Evolutionary conservation across 2,329 filamentous ascomycete genomes (phyloP), one percentile per base, ranked within the genome.

Genomic region (Claviceps capensis): DNA sequence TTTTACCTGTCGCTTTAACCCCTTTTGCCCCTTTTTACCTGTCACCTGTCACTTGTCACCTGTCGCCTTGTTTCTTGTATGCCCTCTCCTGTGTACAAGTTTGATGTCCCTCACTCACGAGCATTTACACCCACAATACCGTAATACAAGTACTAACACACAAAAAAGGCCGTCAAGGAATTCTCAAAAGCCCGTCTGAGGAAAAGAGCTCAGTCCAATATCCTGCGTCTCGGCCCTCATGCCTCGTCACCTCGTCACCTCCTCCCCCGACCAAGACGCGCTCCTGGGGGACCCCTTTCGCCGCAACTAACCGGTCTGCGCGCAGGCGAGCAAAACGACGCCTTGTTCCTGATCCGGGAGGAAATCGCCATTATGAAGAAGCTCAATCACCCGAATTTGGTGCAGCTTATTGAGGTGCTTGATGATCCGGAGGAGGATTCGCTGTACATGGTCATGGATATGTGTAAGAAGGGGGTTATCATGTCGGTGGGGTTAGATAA

Each of bases 311-410:
- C 59, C 6, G 57, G 59, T 37, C 56, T 63, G 46, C 61, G 61
- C 5, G 59, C 74, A 46, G 76, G 77, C 44, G 83, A 86, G 63
- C 84, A 83, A 59, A 72, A 73, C 26, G 80, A 83, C 61, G 81
- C 91, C 0, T 73, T 97, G 13, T 86, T 86, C 62, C 73, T 97
- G 54, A 97, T 98, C 66, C 86, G 89, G 55, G 87, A 95, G 66
- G 93, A 98, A 68, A 93, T 97, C 61, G 93, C 93, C 53, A 94
- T 97, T 64, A 97, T 98, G 90, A 98, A 97, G 74, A 97, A 97
- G 70, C 77, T 97, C 47, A 83, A 96, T 63, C 93, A 98, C 63
- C 85, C 83, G 30, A 98, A 97, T 63, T 73, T 98, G n/a, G 91
- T 97, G 14, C 83, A 86, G 46, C 72, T 98, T 49, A 88, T 95